Conservation (phyloP, 495 filamentous ascomycete genomes). For the Halenospora varia region DNA sequence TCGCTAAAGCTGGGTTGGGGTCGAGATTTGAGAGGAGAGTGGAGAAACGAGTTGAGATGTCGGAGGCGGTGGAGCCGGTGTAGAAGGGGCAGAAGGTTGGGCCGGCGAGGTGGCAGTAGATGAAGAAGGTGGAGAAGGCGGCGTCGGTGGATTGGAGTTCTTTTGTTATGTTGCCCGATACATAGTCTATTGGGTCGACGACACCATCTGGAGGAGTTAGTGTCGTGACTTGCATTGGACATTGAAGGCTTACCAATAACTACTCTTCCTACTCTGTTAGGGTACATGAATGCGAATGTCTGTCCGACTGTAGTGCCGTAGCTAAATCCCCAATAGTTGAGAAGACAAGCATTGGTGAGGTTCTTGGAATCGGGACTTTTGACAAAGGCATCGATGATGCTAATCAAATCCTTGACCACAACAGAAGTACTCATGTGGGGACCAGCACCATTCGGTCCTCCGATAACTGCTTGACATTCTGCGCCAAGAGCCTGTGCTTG, state of each 20-base stretch:
- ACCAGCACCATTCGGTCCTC: slow-evolving; percentile 4
- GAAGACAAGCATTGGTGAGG: slow-evolving; percentile 9
- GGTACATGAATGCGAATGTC: slow-evolving; percentile 46
- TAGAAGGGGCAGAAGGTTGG: slow-evolving; percentile 34
- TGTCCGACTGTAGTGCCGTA: slow-evolving; percentile 64
- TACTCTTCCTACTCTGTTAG: slow-evolving; percentile 38
- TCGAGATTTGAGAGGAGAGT: not conserved
- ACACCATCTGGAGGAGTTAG: slow-evolving; percentile 46
- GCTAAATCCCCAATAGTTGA: slow-evolving; percentile 62
- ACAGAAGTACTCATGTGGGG: slow-evolving; percentile 18
- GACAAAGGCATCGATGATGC: slow-evolving; percentile 39
- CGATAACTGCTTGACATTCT: slow-evolving; percentile 8
- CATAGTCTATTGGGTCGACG: slow-evolving; percentile 38
- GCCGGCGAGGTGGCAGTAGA: slow-evolving; percentile 48
- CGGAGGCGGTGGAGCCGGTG: not conserved
- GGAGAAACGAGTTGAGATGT: slow-evolving; percentile 2
- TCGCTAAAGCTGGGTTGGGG: not conserved
- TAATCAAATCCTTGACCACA: slow-evolving; percentile 43
- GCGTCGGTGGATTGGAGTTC: not conserved
- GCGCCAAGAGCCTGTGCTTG: slow-evolving; percentile 1
- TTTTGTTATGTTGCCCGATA: not conserved
- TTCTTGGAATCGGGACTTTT: not conserved
- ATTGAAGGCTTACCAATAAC: too few species aligned
- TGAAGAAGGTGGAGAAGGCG: slow-evolving; percentile 39
- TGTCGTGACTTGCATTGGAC: too few species aligned